Percentiles rank a stretch among this genome's conserved stretches.
Evolutionary conservation across 2,329 filamentous ascomycete genomes (phyloP).

Genomic region (Cercospora sp.): DNA sequence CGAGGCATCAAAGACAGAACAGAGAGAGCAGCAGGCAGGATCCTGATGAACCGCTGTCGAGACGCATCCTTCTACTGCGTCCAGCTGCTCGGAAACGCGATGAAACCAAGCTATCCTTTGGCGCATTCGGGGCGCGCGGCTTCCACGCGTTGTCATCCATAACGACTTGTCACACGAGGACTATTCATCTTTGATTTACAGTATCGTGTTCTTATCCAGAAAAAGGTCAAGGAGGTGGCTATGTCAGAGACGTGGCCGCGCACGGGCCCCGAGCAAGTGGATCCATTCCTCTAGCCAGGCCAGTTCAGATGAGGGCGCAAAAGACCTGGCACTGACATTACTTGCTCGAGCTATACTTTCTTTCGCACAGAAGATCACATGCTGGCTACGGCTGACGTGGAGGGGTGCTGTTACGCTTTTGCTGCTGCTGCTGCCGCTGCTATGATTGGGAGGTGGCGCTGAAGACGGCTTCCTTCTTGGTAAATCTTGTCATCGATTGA

Average conservation of each 20-base stretch:
- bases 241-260: not conserved
- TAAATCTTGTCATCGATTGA: not conserved
- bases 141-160: not conserved
- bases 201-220: not conserved
- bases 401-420: not conserved
- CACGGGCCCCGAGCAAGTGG: not conserved
- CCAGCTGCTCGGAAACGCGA: not conserved
- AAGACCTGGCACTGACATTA: slow-evolving; percentile 5
- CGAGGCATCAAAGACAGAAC: not conserved
- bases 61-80: not conserved
- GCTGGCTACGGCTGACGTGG: not conserved
- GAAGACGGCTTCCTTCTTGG: not conserved
- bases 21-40: slow-evolving; percentile 1
- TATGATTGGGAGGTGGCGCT: not conserved
- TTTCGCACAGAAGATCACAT: not conserved
- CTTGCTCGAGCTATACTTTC: not conserved
- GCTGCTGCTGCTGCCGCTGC: not conserved
- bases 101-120: not conserved
- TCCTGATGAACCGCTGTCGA: not conserved
- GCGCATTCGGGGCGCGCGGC: not conserved
- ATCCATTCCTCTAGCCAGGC: not conserved
- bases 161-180: not conserved
- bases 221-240: slow-evolving; percentile 13
- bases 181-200: not conserved
- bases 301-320: slow-evolving; percentile 6